Base-by-base conservation (phyloP, 495 filamentous ascomycete species). In the Platismatia glauca region DNA sequence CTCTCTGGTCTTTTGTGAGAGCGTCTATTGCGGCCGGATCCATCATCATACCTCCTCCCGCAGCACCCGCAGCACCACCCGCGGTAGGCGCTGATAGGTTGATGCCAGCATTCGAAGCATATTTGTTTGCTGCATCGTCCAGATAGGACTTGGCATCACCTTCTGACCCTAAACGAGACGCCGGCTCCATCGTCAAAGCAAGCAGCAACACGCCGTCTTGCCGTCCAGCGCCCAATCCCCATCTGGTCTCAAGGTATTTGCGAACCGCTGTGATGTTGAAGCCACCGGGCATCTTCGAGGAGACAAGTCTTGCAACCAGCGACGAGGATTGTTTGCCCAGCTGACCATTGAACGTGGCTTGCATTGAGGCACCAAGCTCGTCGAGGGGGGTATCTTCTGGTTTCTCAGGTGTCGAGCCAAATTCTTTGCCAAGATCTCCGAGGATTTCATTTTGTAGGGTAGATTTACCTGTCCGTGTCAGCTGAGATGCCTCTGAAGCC, bases 271-370 rank as follows among this genome's bases (percentile, higher is more conserved):
- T 96, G 71, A 97, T 97, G 72, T 97, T 99, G 81, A 97, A 99
- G 56, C 94, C 94, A 71, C 92, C 95, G 38, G 94, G 95, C 94
- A 99, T 97, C 75, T 99, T 99, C 7, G 94, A 96, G 6, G 95
- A 97, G 34, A 99, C 92, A 71, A 97, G 79, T 64, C 93, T 85
- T 37, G 95, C 93, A 70, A 97, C 86, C 59, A 97, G 84, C 6
- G 94, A 95, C 35, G 90, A 90, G 0, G 94, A 93, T 61, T 97
- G 94, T 77, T 99, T 97, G 67, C 94, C 94, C 57, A 97, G 85
- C 76, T 97, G 91, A 57, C 94, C 94, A 74, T 96, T 94, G 79
- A 97, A 99, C 35, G 94, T 97, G 34, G 90, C 86, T 76, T 97
- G 95, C 88, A 99, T 96, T 12, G 94, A 80, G 56, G 89, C 91